Conservation (phyloP, 257 asterid species). For the Striga asiatica region DNA sequence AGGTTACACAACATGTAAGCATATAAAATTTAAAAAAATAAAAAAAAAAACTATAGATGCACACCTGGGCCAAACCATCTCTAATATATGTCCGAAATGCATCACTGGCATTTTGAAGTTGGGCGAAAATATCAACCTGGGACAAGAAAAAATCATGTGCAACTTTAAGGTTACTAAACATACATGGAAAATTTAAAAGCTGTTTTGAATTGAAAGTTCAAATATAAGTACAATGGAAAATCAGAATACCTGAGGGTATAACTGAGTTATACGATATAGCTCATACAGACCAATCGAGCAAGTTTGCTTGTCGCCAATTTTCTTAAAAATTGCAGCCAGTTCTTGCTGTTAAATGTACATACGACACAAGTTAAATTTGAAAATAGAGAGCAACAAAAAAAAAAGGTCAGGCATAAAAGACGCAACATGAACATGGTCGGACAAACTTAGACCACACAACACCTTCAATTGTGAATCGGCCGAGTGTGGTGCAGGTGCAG, state of each 20-base stretch:
- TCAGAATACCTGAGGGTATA: constrained; percentile 72
- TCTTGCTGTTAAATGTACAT: constrained; percentile 67
- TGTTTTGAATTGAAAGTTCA: not conserved
- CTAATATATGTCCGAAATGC: constrained; percentile 92
- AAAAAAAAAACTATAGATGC: constrained; percentile 12
- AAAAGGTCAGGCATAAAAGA: no score
- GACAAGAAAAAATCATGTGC: not conserved
- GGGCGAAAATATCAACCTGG: constrained; percentile 97
- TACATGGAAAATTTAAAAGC: not conserved
- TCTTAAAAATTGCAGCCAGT: constrained; percentile 93
- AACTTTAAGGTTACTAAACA: not conserved
- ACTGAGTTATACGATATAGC: constrained; percentile 87
- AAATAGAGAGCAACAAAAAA: not conserved
- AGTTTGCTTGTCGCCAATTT: constrained; percentile 98
- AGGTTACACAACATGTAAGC: not conserved
- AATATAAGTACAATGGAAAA: not conserved
- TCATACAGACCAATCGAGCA: constrained; percentile 96
- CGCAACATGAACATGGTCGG: not conserved
- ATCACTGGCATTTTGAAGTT: constrained; percentile 97
- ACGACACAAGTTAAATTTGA: not conserved
- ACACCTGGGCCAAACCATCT: constrained; percentile 96
- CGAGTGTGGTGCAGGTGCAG: constrained; percentile 77
- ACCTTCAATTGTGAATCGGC: constrained; percentile 93
- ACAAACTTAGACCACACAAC: constrained; percentile 10
- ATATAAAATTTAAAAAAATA: no score